A percentile compares a stretch with the other conserved stretches of the same genome.
These are phyloP conservation scores for Candida dajiaensis DNA, from an alignment of 805 yeast genomes.

Conservation along the genomic window DNA sequence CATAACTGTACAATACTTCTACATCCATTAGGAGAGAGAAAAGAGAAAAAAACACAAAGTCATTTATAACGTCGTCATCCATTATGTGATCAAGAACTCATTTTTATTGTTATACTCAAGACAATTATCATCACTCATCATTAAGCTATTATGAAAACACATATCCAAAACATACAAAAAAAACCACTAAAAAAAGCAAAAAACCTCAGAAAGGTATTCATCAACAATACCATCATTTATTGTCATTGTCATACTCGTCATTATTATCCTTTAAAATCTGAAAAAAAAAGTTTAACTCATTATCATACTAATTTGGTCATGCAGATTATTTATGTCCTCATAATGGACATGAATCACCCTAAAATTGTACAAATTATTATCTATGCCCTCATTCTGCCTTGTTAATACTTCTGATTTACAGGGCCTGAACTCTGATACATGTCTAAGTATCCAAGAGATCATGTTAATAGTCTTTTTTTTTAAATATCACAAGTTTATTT, in stretches of 20 bases:
- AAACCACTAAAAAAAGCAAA: background rate
- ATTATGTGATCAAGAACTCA: slow-evolving; percentile 1
- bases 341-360: background rate
- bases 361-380: background rate
- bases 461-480: background rate
- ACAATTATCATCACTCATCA: background rate
- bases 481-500: background rate
- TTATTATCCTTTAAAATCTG: background rate
- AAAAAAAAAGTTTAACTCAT: too few relatives aligned
- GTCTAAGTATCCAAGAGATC: background rate
- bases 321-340: background rate
- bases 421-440: background rate
- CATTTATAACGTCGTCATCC: background rate
- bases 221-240: background rate
- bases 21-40: background rate
- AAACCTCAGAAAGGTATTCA: background rate
- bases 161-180: background rate
- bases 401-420: too few relatives aligned
- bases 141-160: background rate
- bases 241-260: background rate
- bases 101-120: background rate
- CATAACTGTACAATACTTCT: background rate
- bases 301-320: too few relatives aligned
- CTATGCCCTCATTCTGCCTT: background rate
- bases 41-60: background rate